Evolutionary conservation across 2,329 filamentous ascomycete genomes (phyloP), one percentile per base, ranked within the genome.

Genomic region (Alternaria arbusti): DNA sequence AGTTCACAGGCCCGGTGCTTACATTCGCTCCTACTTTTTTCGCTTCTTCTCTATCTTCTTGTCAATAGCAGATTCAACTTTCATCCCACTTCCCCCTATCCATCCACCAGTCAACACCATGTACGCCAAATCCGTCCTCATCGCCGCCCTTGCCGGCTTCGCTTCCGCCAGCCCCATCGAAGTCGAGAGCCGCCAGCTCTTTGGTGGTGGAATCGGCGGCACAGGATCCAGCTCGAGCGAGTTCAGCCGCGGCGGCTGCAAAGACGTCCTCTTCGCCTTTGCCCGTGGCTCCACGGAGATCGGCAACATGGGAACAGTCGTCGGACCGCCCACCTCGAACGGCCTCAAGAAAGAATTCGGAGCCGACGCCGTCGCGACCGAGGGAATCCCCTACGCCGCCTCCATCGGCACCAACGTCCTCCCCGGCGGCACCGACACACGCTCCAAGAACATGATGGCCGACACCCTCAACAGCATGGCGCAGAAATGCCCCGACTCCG

Each of bases 271-370:
- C 25, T 82, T 86, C 54, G 82, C 85, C 50, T 86, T 83, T 65
- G 83, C 84, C 10, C 81, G 84, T 49, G 84, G 83, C 23, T 84
- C 83, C 12, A 82, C 80, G 13, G 84, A 86, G 66, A 68, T 74
- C 7, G 84, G 84, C n/a, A 84, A 85, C 71, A 81, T 86, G 71
- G 81, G 82, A 66, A 69, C 71, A 28, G 44, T 71, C 15, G 71
- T 74, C n/a, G 76, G 76, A 5, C 76, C 76, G 4, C 75, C 68
- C 9, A 78, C 74, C 36, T 76, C 74, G 1, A 64, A 78, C 17
- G 76, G 70, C 20, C 65, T 78, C 15, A 78, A 78, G 54, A 30
- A 60, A 15, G 61, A 63, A 9, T 75, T 78, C 47, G 76, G 76
- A 17, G 54, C 32, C 46, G 36, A 65, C 40, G 68, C 66, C 6